phyloP scores from a whole-genome alignment of 2,329 filamentous ascomycete genomes.

The Tolypocladium inflatum region DNA sequence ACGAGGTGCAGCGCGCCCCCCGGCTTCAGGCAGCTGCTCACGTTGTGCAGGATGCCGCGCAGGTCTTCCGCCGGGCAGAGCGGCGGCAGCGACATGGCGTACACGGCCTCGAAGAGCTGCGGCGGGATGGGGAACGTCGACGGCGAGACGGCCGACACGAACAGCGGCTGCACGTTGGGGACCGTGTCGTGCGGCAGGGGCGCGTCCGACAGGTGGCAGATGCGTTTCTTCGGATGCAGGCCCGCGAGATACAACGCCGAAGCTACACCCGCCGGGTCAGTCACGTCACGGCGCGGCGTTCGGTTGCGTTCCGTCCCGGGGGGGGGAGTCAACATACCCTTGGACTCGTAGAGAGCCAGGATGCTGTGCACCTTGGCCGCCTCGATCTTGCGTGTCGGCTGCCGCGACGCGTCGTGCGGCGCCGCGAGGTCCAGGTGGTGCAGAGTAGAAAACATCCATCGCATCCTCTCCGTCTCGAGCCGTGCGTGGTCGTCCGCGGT shows the following conservation, averaged over 20 bases:
- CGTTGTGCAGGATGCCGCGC: slow-evolving; percentile 43
- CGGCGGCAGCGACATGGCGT: slow-evolving; percentile 46
- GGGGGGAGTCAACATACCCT: slow-evolving; percentile 23
- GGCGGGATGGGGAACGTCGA: slow-evolving; percentile 27
- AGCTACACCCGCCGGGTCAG: slow-evolving; percentile 20
- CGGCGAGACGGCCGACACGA: slow-evolving; percentile 26
- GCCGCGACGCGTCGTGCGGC: not conserved
- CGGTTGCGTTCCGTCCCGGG: not conserved
- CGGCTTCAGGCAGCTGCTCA: slow-evolving; percentile 44
- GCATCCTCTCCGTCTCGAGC: slow-evolving; percentile 15
- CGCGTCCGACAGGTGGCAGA: slow-evolving; percentile 36
- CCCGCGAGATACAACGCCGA: slow-evolving; percentile 40
- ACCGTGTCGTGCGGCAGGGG: slow-evolving; percentile 27
- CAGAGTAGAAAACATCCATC: slow-evolving; percentile 52
- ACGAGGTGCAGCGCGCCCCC: slow-evolving; percentile 49
- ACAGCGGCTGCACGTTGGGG: slow-evolving; percentile 29
- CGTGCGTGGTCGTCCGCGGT: not conserved
- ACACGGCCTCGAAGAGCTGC: slow-evolving; percentile 37
- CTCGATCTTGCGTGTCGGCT: not conserved
- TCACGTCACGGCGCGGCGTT: slow-evolving; percentile 1
- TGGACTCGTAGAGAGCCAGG: slow-evolving; percentile 41
- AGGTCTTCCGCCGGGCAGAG: slow-evolving; percentile 48
- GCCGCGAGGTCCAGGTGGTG: slow-evolving; percentile 30
- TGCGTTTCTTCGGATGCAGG: slow-evolving; percentile 25
- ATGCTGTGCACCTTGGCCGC: slow-evolving; percentile 18